Percentiles rank a stretch among this genome's conserved stretches.
phyloP scores from a whole-genome alignment of 1,284 basidiomycete species.

The Pholiota adiposa region DNA sequence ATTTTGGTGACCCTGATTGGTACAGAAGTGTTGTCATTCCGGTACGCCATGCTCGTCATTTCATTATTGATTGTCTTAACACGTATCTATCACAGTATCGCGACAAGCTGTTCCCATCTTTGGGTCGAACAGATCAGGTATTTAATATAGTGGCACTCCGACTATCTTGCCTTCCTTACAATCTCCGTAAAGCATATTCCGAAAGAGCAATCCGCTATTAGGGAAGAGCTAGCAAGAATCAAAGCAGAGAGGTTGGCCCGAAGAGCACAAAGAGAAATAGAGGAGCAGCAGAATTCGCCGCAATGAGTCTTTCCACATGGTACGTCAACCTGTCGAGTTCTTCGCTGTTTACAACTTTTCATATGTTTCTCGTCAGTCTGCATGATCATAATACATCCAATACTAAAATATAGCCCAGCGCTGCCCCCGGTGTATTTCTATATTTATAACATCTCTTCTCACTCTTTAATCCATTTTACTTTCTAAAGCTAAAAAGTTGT shows the following conservation, averaged over 20 bases:
- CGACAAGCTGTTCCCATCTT: constrained; percentile 68
- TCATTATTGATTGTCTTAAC: background rate
- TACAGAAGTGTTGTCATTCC: constrained; percentile 81
- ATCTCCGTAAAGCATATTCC: constrained; percentile 56
- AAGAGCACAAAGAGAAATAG: constrained; percentile 42
- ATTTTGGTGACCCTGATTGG: constrained; percentile 92
- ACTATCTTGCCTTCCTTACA: background rate
- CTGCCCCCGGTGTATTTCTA: background rate
- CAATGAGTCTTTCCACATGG: constrained; percentile 7
- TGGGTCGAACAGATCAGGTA: constrained; percentile 60
- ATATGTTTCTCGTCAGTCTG: background rate
- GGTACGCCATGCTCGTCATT: constrained; percentile 48
- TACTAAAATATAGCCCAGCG: background rate
- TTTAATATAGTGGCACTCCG: background rate
- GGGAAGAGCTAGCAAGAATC: constrained; percentile 71
- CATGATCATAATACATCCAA: background rate
- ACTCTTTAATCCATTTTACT: constrained; percentile 7
- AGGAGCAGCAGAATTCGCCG: constrained; percentile 33
- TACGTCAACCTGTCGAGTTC: background rate
- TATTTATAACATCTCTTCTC: background rate
- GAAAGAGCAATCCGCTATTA: constrained; percentile 63
- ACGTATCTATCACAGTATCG: constrained; percentile 55
- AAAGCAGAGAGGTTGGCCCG: constrained; percentile 63
- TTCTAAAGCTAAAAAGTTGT: constrained; percentile 24
- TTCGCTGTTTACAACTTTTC: background rate